These are phyloP conservation scores for Sugiyamaella lignohabitans DNA, from an alignment of 805 yeast species.

Conservation along the genomic window DNA sequence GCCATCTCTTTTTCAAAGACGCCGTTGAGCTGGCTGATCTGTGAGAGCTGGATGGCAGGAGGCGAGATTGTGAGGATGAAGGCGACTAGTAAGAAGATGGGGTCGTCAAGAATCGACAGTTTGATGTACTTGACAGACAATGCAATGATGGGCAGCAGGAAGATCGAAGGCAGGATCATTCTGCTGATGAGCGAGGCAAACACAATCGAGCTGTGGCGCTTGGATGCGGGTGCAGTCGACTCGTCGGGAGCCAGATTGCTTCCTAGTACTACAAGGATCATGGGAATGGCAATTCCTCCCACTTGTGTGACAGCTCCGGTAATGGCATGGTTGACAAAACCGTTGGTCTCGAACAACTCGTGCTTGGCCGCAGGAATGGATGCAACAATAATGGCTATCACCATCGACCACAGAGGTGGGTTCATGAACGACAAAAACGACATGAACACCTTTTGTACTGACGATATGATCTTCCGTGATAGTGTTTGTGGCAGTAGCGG, in stretches of 20 bases:
- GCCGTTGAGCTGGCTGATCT: constrained; percentile 55
- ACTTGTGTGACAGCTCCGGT: constrained; percentile 48
- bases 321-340: constrained; percentile 46
- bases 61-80: constrained; percentile 57
- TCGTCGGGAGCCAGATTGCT: constrained; percentile 53
- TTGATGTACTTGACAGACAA: constrained; percentile 45
- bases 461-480: too few species aligned
- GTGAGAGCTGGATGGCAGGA: constrained; percentile 62
- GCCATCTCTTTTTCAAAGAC: constrained; percentile 61
- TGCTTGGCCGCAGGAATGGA: constrained; percentile 44
- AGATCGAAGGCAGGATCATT: constrained; percentile 53
- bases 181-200: constrained; percentile 49
- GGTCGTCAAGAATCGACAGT: constrained; percentile 45
- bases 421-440: constrained; percentile 41
- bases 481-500: too few species aligned
- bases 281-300: constrained; percentile 55
- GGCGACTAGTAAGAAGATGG: constrained; percentile 53
- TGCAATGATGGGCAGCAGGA: constrained; percentile 50
- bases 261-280: constrained; percentile 55
- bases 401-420: constrained; percentile 61
- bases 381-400: constrained; percentile 53
- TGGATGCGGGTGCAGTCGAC: constrained; percentile 35
- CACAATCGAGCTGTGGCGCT: constrained; percentile 41
- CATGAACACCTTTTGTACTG: too few species aligned
- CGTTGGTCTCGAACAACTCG: constrained; percentile 38